Base-by-base conservation (phyloP, 495 filamentous ascomycete species). In the Penicillium nucicola region DNA sequence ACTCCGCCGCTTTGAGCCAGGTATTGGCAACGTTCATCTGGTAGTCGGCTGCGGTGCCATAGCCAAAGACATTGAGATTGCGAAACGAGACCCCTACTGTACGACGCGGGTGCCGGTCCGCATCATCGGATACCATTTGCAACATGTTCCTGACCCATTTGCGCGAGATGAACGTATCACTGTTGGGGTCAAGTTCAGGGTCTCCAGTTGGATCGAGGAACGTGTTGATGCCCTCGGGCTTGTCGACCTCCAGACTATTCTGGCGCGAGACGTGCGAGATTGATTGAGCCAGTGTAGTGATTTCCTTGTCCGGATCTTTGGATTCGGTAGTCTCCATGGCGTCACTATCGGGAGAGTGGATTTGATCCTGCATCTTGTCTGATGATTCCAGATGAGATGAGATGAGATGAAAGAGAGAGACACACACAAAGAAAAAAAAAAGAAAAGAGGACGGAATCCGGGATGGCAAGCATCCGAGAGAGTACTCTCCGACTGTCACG, bases 11-110 rank as follows among this genome's bases (percentile, higher is more conserved):
- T 40, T 83, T 80, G 28, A 88, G 64, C 77, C 80, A 85, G 35
- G 84, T 67, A 60, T 87, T 88, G 42, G 72, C 67, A 37, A 87
- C 78, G 58, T 82, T 78, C 75, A 84, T 88, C 66, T 92, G 88
- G 58, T 86, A 92, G 60, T 91, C 87, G 1, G 86, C 85, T 1
- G 82, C 69, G 11, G 79, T 78, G 5, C 86, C 86, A 62, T 85
- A 90, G 13, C 88, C 88, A 67, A 86, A 83, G 22, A 85, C 88
- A 50, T 76, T 87, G 36, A 92, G 68, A 46, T 88, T 78, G 61
- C 80, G 81, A 42, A 74, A 77, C 1, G 66, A 68, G 10, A 78
- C 64, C 5, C 76, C 75, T 58, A 56, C 71, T 2, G 66, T 64
- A 15, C 76, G 67, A 51, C 68, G 62, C 12, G 70, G 72, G 47